Percentiles rank a stretch among this genome's conserved stretches.
Conservation (phyloP, 176 grass and related monocot genomes). For the Phoenix dactylifera region DNA sequence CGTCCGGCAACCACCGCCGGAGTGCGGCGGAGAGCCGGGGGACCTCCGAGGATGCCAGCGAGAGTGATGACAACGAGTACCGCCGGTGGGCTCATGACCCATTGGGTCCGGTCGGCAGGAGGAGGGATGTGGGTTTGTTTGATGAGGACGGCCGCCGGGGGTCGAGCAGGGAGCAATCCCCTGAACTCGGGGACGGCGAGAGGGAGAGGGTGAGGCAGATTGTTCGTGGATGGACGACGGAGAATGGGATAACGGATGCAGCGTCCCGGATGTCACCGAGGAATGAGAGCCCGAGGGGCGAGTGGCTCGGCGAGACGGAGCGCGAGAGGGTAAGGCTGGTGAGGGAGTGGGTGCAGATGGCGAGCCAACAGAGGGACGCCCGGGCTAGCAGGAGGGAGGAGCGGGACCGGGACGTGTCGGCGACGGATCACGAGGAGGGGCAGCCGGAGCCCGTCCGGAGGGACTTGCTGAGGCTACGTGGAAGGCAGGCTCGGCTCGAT, state of each 20-base stretch:
- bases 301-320: slow-evolving; percentile 59
- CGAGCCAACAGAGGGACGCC: slow-evolving; percentile 12
- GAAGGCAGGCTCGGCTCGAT: slow-evolving; percentile 19
- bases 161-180: slow-evolving; percentile 51
- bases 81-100: no score
- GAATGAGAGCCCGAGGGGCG: not conserved
- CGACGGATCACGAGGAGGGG: not conserved
- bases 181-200: slow-evolving; percentile 50
- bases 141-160: not conserved
- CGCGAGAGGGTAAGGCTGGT: slow-evolving; percentile 59
- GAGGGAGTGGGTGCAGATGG: slow-evolving; percentile 50
- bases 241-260: not conserved
- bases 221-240: slow-evolving; percentile 46
- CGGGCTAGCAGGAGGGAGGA: not conserved
- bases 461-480: slow-evolving; percentile 8
- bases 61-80: slow-evolving; percentile 10
- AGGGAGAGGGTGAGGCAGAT: slow-evolving; percentile 62
- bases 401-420: not conserved
- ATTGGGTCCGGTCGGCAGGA: no score
- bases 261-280: slow-evolving; percentile 1
- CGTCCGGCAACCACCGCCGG: not conserved
- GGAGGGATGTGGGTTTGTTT: no score
- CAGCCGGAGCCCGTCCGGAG: not conserved
- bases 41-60: not conserved
- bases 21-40: not conserved